A percentile compares a stretch with the other conserved stretches of the same genome.
Conservation (phyloP, 345 rosid species). For the Lepidium didymum region DNA sequence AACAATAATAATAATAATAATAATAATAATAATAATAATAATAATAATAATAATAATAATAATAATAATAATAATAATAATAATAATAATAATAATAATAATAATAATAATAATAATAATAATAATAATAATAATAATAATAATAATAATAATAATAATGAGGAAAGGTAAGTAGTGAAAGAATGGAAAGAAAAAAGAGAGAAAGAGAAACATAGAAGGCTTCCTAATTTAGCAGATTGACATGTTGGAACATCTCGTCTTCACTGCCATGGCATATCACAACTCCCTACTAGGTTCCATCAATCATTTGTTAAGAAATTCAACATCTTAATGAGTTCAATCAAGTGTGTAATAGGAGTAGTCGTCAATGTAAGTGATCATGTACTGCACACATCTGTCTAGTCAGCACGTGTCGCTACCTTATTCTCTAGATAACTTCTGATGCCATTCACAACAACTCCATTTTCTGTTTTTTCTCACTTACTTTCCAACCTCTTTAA, state of each 20-base stretch:
- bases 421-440: not conserved
- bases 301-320: not conserved
- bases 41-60: too few species aligned
- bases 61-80: too few species aligned
- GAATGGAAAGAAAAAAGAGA: conserved; percentile 11
- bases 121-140: too few species aligned
- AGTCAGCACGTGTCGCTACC: conserved; percentile 24
- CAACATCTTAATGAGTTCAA: conserved; percentile 8
- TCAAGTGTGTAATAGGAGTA: too few species aligned
- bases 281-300: conserved; percentile 3
- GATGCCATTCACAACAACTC: conserved; percentile 4
- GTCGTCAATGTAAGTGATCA: too few species aligned
- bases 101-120: too few species aligned
- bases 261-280: conserved; percentile 1
- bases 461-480: not conserved
- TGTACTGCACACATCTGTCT: conserved; percentile 22
- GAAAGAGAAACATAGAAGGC: conserved; percentile 19
- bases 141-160: not conserved
- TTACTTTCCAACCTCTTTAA: not conserved
- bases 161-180: conserved; percentile 23
- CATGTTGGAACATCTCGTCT: conserved; percentile 24
- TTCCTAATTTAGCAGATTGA: conserved; percentile 10
- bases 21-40: too few species aligned
- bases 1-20: too few species aligned
- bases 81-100: too few species aligned